These are phyloP conservation scores for Gynochthodes officinalis DNA, from an alignment of 257 asterid species.

Conservation along the genomic window DNA sequence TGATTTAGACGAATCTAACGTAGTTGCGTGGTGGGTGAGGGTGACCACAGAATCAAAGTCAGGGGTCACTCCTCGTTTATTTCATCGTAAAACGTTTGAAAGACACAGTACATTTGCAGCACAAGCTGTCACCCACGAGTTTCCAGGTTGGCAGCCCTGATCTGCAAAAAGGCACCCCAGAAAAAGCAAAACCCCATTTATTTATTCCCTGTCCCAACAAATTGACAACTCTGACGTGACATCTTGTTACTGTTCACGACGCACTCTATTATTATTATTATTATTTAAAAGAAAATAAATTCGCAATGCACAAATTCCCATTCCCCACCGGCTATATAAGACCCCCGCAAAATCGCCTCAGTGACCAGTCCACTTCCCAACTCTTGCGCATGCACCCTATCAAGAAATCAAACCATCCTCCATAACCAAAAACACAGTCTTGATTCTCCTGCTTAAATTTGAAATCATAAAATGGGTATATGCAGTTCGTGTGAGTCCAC, in stretches of 20 bases:
- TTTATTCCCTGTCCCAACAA: neutral
- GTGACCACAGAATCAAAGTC: too few relatives aligned
- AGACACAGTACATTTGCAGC: slow-evolving; percentile 12
- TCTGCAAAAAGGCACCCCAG: neutral
- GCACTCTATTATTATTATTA: neutral
- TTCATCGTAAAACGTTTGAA: slow-evolving; percentile 27
- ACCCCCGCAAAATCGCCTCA: too few relatives aligned
- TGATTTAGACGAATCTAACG: too few relatives aligned
- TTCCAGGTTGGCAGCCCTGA: slow-evolving; percentile 63
- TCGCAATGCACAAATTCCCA: too few relatives aligned
- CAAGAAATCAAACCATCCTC: too few relatives aligned
- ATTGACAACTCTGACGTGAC: slow-evolving; percentile 46
- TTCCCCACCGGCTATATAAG: too few relatives aligned
- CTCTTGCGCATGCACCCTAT: neutral
- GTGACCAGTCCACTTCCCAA: too few relatives aligned
- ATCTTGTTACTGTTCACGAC: slow-evolving; percentile 43
- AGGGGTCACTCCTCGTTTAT: slow-evolving; percentile 28
- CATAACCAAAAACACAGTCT: too few relatives aligned
- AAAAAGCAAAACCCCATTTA: neutral
- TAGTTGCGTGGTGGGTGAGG: too few relatives aligned
- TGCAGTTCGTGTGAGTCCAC: slow-evolving; percentile 83
- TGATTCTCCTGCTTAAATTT: too few relatives aligned
- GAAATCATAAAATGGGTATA: slow-evolving; percentile 81
- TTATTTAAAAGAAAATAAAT: too few relatives aligned
- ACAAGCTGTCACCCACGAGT: slow-evolving; percentile 56